A percentile compares a stretch with the other conserved stretches of the same genome.
Evolutionary conservation across 441 rosid species (phyloP).

Genomic region (Adansonia rubrostipa): DNA sequence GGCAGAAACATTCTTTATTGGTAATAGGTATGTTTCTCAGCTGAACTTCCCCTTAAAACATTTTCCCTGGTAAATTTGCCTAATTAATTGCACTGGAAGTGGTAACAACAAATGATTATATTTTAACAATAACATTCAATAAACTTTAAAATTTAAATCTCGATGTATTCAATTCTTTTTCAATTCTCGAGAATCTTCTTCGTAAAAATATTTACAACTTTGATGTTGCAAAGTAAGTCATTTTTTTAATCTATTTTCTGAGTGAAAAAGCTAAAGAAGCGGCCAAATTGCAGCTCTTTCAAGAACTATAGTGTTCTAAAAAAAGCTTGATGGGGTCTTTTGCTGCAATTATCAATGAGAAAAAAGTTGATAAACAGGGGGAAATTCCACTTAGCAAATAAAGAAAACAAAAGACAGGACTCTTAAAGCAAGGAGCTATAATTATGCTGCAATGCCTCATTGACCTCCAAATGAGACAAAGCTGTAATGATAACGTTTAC

Average conservation of each 20-base stretch:
- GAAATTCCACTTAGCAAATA: no score
- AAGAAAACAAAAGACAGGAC: neutral
- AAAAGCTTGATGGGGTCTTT: neutral
- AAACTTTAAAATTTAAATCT: no score
- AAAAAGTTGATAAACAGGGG: neutral
- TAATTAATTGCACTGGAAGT: neutral
- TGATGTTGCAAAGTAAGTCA: no score
- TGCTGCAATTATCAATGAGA: neutral
- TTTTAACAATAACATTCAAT: no score
- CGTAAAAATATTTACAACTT: no score
- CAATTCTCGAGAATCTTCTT: no score
- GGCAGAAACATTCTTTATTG: neutral
- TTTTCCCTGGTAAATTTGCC: neutral
- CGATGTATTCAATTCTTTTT: no score
- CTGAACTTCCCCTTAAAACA: neutral
- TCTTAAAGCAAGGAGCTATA: neutral
- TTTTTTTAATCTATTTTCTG: neutral
- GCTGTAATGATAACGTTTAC: slow-evolving; percentile 9
- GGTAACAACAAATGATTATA: no score
- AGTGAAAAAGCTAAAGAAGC: no score
- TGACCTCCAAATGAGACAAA: slow-evolving; percentile 26
- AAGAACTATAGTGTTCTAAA: neutral
- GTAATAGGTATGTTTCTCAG: neutral
- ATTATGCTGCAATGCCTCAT: slow-evolving; percentile 8
- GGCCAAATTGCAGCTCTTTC: neutral